These are phyloP conservation scores for Yamadazyma mexicana DNA, from an alignment of 1,139 yeast genomes.

Conservation along the genomic window DNA sequence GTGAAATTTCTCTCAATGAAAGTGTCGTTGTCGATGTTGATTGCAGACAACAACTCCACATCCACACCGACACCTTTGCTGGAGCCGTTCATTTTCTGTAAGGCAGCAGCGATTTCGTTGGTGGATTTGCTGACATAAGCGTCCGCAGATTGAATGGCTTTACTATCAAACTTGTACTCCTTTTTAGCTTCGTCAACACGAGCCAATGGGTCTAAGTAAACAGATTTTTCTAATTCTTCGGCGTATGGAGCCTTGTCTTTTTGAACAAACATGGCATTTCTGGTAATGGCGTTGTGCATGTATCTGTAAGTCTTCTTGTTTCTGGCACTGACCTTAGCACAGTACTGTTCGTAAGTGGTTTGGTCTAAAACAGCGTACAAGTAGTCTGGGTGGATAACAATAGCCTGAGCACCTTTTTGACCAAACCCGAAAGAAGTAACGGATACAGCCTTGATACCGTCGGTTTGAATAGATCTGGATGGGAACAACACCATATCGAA, in stretches of 20 bases:
- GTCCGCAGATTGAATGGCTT: constrained; percentile 35
- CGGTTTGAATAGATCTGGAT: constrained; percentile 89
- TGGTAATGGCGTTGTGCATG: constrained; percentile 93
- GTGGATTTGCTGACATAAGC: constrained; percentile 38
- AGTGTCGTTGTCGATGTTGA: constrained; percentile 83
- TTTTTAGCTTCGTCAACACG: constrained; percentile 61
- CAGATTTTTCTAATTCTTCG: constrained; percentile 82
- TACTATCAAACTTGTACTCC: constrained; percentile 48
- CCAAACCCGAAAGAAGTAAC: constrained; percentile 98
- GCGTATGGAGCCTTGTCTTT: constrained; percentile 92
- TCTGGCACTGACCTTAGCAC: constrained; percentile 70
- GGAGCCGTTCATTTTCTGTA: constrained; percentile 46
- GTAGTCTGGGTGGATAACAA: constrained; percentile 91
- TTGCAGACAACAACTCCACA: constrained; percentile 81
- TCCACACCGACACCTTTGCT: constrained; percentile 92
- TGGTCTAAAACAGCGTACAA: constrained; percentile 79
- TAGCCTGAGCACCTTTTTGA: constrained; percentile 97
- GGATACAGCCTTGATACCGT: constrained; percentile 96
- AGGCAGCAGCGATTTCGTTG: constrained; percentile 49
- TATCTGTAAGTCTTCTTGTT: constrained; percentile 91
- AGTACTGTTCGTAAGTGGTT: constrained; percentile 68
- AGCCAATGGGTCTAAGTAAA: constrained; percentile 94
- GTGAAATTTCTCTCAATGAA: constrained; percentile 94
- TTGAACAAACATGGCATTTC: constrained; percentile 88
- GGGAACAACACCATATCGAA: constrained; percentile 91